Base-by-base conservation (phyloP, 2,329 filamentous ascomycete species). In the Cladosporium sp. region DNA sequence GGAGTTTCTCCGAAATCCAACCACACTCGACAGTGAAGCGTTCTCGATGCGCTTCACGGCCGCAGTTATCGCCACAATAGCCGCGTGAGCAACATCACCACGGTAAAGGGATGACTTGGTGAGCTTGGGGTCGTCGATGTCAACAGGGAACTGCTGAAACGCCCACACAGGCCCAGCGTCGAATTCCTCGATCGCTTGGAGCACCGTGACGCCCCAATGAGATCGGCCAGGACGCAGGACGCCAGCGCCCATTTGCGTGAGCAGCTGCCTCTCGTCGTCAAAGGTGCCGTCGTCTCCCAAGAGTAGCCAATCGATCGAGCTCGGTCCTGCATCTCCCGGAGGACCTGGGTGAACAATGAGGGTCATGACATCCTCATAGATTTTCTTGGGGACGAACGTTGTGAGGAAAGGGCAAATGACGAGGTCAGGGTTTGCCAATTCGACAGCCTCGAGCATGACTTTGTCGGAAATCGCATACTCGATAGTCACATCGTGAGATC, bases 161-260 rank as follows among this genome's bases (percentile, higher is more conserved):
- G 69, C 69, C 70, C 70, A 73, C 7, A 73, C 68, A 0, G 69
- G 70, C 6, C 70, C 70, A n/a, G 67, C 68, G 45, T 73, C 70
- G 48, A 72, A 68, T 38, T 70, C 60, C 45, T 67, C 68, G 15
- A 67, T 68, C 8, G 70, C 70, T 53, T 72, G 61, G 2, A 65
- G 53, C 5, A 72, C 64, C 3, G 70, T 72, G 8, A 72, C 62
- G 4, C 67, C 70, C 70, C 70, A 73, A 51, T 71, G 63, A 1
- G 66, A 61, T 18, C 70, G 66, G 9, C 70, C 70, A n/a, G 53
- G 38, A n/a, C 7, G 53, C 53, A 8, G 56, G 43, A 39, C 57
- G 59, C 55, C 56, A 20, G n/a, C 29, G 29, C 62, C 52, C 5
- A 64, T 54, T 4, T 56, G 55, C 18, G 58, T 38, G 2, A 73